A percentile compares a stretch with the other conserved stretches of the same genome.
Evolutionary conservation across 2,329 filamentous ascomycete genomes (phyloP).

Genomic region (Purpureocillium takamizusanense): DNA sequence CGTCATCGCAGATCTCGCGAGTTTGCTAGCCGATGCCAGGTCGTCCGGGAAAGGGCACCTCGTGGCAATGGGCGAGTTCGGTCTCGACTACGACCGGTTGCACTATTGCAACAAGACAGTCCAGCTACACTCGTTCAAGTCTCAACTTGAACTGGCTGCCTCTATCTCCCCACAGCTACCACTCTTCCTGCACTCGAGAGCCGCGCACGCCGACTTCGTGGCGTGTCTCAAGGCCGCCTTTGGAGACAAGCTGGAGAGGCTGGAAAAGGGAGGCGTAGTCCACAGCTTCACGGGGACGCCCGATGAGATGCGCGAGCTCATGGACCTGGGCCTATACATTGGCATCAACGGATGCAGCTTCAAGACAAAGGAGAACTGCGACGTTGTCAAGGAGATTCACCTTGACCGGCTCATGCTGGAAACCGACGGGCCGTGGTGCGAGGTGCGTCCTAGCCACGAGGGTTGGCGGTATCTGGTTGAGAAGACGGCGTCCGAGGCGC

Average conservation of each 20-base stretch:
- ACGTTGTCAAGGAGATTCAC: constrained; percentile 70
- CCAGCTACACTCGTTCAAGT: constrained; percentile 77
- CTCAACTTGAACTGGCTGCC: constrained; percentile 71
- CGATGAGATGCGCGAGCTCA: constrained; percentile 74
- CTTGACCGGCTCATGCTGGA: constrained; percentile 83
- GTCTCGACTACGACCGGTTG: constrained; percentile 90
- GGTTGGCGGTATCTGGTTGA: constrained; percentile 61
- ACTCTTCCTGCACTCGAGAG: constrained; percentile 85
- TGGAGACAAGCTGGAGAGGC: constrained; percentile 48
- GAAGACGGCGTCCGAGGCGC: constrained; percentile 12
- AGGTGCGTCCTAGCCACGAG: constrained; percentile 83
- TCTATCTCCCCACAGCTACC: constrained; percentile 64
- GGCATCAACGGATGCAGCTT: constrained; percentile 96
- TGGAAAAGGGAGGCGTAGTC: constrained; percentile 74
- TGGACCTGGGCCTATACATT: constrained; percentile 75
- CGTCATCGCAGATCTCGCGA: constrained; percentile 51
- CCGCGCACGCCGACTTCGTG: constrained; percentile 80
- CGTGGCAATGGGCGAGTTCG: constrained; percentile 88
- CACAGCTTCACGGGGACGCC: constrained; percentile 89
- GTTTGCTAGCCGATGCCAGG: constrained; percentile 53
- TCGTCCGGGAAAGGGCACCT: constrained; percentile 32
- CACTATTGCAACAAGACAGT: constrained; percentile 70
- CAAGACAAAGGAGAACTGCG: constrained; percentile 87
- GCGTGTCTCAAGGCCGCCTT: constrained; percentile 52
- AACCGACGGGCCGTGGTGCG: constrained; percentile 97